Base-by-base conservation (phyloP, 2,329 filamentous ascomycete species). In the Hymenoscyphus fructigenus region DNA sequence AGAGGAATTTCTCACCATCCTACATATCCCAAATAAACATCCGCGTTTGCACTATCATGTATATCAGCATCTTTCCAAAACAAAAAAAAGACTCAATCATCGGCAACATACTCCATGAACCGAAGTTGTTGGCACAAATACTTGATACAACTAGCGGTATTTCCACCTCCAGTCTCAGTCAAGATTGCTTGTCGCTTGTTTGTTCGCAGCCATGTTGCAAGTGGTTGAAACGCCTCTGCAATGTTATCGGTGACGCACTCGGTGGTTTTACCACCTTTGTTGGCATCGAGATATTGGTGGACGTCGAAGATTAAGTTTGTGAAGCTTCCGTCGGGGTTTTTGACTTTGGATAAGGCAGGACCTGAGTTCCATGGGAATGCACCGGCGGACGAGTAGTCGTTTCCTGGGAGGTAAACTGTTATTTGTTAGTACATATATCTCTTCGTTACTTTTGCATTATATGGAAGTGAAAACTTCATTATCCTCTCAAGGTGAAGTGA, bases 321-420 rank as follows among this genome's bases (percentile, higher is more conserved):
- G 1, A 79, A 85, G n/a, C 77, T 78, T 1, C 84, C 84, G 68
- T 88, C 85, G 0, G 82, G 84, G 71, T 90, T 88, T 59, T 77
- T 84, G 32, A 90, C 80, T 3, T 75, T 79, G 23, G 79, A 72
- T 9, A 90, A 76, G 2, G 82, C 82, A 1, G 80, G 81, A 0
- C 80, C 84, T 14, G 82, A 83, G 47, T 77, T 80, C 2, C 77
- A 78, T 26, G 85, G 76, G 59, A 85, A 80, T 1, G 78, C 77
- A 44, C 76, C 79, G 2, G 83, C 83, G 61, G 79, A 81, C 6
- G 84, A 82, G 72, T 83, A 90, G 70, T 84, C 83, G 44, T 81
- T 87, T 2, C 88, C 88, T 0, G 88, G 85, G 1, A 90, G 81
- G 12, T 91, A 79, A 68, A 91, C 63, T 61, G 5, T 4, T n/a